Evolutionary conservation across 352 stramenopile species (phyloP), one percentile per base, ranked within the genome.

Genomic region (Phytophthora palmivora): DNA sequence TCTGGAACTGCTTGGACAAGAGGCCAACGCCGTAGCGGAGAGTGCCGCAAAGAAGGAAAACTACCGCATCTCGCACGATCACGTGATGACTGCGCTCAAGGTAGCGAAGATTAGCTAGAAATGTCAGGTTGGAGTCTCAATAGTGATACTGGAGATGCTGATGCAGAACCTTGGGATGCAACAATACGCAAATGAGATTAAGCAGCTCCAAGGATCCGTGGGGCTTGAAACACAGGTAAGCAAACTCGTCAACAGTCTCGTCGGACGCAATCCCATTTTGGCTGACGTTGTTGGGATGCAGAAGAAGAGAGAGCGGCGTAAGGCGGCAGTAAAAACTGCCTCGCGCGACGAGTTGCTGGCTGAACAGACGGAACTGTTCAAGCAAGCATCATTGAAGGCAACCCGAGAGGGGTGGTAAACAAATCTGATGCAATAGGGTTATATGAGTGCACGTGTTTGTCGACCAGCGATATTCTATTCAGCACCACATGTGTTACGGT

Each of bases 331-430:
- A 4, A 70, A 82, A 38, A 58, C 19, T 6, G 43, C 52, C 6
- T 82, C 70, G 7, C 79, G 66, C 21, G 82, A 88, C 16, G 78
- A 93, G 53, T 62, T 93, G 28, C 50, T 89, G 15, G 84, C 78
- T 21, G 84, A 89, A 48, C 84, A 93, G 69, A 88, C 77, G 43
- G 83, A 77, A 34, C 54, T 94, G n/a, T 92, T 94, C 52, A 70
- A 88, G 51, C 65, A 83, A 66, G 85, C 85, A 19, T 89, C 76
- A 9, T 36, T 70, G 24, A 79, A 87, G 53, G 84, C 84, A 10
- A 73, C 78, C 2, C 74, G 53, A 47, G 81, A 92, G 57, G 84
- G 84, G 14, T 92, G 84, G 84, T 91, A 66, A 76, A 38, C 46
- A 58, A 16, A 18, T n/a, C 42, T 19, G 21, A 33, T 38, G 14